These are phyloP conservation scores for Leersia perrieri DNA, from an alignment of 176 grass and related monocot genomes.

Conservation along the genomic window DNA sequence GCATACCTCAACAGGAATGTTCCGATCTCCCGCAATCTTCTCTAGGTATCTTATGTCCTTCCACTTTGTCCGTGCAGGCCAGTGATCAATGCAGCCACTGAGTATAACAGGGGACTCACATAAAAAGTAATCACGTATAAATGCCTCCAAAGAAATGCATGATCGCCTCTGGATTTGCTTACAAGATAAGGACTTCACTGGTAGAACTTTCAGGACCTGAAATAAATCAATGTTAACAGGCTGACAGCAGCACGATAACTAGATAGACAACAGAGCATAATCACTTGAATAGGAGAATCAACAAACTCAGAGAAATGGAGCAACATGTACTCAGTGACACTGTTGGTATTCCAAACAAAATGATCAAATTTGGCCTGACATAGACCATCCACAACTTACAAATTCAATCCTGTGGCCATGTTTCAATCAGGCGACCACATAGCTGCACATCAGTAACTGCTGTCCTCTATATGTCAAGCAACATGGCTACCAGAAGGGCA, in stretches of 20 bases:
- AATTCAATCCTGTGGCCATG: background rate
- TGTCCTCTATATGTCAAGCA: background rate
- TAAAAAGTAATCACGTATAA: slow-evolving; percentile 86
- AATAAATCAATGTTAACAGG: slow-evolving; percentile 26
- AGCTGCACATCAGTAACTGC: background rate
- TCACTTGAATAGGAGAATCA: background rate
- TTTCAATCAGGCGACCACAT: background rate
- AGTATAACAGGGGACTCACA: slow-evolving; percentile 85
- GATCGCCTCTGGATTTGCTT: slow-evolving; percentile 74
- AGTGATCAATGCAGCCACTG: slow-evolving; percentile 84
- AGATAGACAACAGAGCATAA: background rate
- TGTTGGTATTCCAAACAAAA: background rate
- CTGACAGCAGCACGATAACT: background rate
- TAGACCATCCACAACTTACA: background rate
- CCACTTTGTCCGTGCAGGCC: slow-evolving; percentile 88
- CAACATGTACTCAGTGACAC: background rate
- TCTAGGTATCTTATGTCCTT: slow-evolving; percentile 87
- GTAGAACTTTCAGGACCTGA: slow-evolving; percentile 68
- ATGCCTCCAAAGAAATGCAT: slow-evolving; percentile 87
- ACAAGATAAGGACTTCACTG: slow-evolving; percentile 68
- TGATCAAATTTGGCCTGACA: background rate
- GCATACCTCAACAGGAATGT: slow-evolving; percentile 85
- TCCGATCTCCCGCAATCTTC: slow-evolving; percentile 80
- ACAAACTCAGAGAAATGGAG: background rate
- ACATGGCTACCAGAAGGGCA: background rate